Base-by-base conservation (phyloP, 2,329 filamentous ascomycete genomes). In the Colletotrichum navitas region DNA sequence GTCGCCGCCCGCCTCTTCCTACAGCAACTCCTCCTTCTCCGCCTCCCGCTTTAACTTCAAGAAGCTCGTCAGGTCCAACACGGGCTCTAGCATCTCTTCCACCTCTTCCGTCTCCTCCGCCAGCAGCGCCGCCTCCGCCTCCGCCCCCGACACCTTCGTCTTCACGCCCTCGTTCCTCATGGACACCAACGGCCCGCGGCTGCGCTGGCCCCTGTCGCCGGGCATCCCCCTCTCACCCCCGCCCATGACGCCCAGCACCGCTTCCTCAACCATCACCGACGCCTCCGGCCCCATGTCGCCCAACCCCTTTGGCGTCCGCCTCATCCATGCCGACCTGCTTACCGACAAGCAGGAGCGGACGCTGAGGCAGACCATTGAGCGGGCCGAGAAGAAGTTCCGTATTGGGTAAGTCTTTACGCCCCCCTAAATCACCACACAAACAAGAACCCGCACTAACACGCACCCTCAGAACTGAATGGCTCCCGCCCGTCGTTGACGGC, bases 211-310 rank as follows among this genome's bases (percentile, higher is more conserved):
- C 36, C 58, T 78, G 24, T 81, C 84, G 1, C 84, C 85, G 0
- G 76, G 78, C n/a, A 82, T 82, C 29, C 82, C 84, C 1, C 74
- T 78, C 61, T 81, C 80, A 14, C 80, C 78, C 61, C 84, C 80
- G 16, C 85, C 87, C 18, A 82, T 85, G 80, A 88, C 86, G 0
- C 85, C 86, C 1, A 80, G 81, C 62, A 86, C 85, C 24, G 77
- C 80, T 10, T 85, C 81, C 7, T 84, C 82, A 24, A 78, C 76
- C 34, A 81, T 78, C 45, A 82, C 76, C 47, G 74, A 76, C 11
- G 75, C 79, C 26, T 76, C 78, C 47, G 77, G 76, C 18, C 73
- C 79, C 26, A 77, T 81, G 71, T 75, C 79, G 6, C 77, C 83
- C 1, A 81, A 80, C 51, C 77, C 80, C 21, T 86, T 86, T 65